A percentile compares a stretch with the other conserved stretches of the same genome.
Evolutionary conservation across 164 flowering plant genomes (phyloP).

Genomic region (Vitis labrusca): DNA sequence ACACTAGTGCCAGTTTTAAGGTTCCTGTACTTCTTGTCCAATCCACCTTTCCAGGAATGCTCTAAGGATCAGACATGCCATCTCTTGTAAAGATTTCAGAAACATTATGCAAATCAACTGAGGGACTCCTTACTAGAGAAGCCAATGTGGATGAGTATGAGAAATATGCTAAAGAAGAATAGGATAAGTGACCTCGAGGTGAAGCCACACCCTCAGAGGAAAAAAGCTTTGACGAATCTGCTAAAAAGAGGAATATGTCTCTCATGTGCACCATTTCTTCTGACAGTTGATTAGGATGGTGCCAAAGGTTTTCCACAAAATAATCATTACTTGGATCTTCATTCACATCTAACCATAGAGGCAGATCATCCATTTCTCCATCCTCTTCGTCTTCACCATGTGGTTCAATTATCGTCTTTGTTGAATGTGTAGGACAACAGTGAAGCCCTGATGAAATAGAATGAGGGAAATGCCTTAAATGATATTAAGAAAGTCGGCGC

Average conservation of each 20-base stretch:
- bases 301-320: slow-evolving; percentile 25
- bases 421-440: slow-evolving; percentile 6
- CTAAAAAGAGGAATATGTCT: slow-evolving; percentile 36
- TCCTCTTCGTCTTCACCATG: neutral
- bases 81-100: slow-evolving; percentile 20
- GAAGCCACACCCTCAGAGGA: slow-evolving; percentile 24
- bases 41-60: slow-evolving; percentile 31
- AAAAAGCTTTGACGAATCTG: slow-evolving; percentile 37
- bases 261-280: slow-evolving; percentile 54
- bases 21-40: no score
- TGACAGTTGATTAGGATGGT: slow-evolving; percentile 40
- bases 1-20: no score
- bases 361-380: neutral
- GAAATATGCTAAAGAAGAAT: slow-evolving; percentile 26
- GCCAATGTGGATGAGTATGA: slow-evolving; percentile 24
- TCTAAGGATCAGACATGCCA: slow-evolving; percentile 33
- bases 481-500: slow-evolving; percentile 44
- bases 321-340: slow-evolving; percentile 12
- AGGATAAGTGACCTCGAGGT: slow-evolving; percentile 37
- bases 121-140: slow-evolving; percentile 14
- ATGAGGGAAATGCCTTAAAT: slow-evolving; percentile 25
- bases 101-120: slow-evolving; percentile 17
- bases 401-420: slow-evolving; percentile 1
- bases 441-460: slow-evolving; percentile 2
- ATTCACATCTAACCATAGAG: neutral